Evolutionary conservation across 768 basidiomycete genomes (phyloP).

Genomic region (Mycena leptocephala): DNA sequence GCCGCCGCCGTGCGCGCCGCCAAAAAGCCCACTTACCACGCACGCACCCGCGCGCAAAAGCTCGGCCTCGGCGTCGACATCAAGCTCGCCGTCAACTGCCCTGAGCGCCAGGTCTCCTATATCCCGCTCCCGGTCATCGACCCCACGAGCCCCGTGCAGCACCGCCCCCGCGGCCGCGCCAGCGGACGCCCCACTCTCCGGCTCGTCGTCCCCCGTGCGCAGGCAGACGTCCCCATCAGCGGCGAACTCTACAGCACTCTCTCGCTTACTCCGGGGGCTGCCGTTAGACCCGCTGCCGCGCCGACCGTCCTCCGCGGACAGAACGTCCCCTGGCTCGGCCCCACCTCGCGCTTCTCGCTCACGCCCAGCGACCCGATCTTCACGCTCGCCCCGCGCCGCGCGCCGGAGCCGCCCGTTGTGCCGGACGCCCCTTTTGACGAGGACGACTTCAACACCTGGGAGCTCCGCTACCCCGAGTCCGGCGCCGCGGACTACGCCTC

Average conservation of each 20-base stretch:
- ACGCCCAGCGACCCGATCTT: slow-evolving; percentile 36
- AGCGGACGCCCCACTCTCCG: slow-evolving; percentile 29
- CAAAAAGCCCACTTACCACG: slow-evolving; percentile 59
- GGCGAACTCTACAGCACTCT: neutral
- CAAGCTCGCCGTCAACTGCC: slow-evolving; percentile 56
- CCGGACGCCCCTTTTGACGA: slow-evolving; percentile 50
- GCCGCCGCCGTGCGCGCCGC: slow-evolving; percentile 56
- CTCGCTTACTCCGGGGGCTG: slow-evolving; percentile 7
- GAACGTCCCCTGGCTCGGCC: slow-evolving; percentile 40
- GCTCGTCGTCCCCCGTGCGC: slow-evolving; percentile 21
- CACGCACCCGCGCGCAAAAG: slow-evolving; percentile 61
- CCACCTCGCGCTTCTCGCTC: slow-evolving; percentile 36
- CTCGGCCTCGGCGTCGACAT: slow-evolving; percentile 66
- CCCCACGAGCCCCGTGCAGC: slow-evolving; percentile 34
- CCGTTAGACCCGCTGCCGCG: slow-evolving; percentile 41
- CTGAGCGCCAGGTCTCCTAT: slow-evolving; percentile 56
- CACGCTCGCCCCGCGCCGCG: slow-evolving; percentile 24
- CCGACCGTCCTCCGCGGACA: slow-evolving; percentile 40
- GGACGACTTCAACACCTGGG: slow-evolving; percentile 36
- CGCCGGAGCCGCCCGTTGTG: slow-evolving; percentile 19
- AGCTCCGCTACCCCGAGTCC: slow-evolving; percentile 16
- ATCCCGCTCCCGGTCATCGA: slow-evolving; percentile 58
- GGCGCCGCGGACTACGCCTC: slow-evolving; percentile 30
- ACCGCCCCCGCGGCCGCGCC: slow-evolving; percentile 17
- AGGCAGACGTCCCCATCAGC: slow-evolving; percentile 23